Percentiles rank a stretch among this genome's conserved stretches.
phyloP scores from a whole-genome alignment of 352 stramenopile genomes.

The Blastocystis sp. region DNA sequence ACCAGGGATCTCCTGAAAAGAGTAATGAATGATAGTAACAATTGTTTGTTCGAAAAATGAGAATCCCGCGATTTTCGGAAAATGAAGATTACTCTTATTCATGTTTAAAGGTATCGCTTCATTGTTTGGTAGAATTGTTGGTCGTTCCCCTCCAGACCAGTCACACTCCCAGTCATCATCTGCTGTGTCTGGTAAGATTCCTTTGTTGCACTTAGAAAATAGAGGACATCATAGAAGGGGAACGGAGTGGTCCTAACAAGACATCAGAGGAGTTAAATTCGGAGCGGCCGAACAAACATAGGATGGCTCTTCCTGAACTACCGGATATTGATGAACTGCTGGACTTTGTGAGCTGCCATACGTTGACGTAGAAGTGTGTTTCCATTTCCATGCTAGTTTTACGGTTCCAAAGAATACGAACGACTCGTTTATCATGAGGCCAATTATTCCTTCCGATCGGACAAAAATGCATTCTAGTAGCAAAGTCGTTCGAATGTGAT shows the following conservation, averaged over 20 bases:
- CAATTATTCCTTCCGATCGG: slow-evolving; percentile 44
- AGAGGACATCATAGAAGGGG: background rate
- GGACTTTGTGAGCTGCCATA: slow-evolving; percentile 37
- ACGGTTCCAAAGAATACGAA: background rate
- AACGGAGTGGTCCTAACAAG: background rate
- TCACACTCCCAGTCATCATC: background rate
- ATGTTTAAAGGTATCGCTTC: slow-evolving; percentile 42
- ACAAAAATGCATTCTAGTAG: slow-evolving; percentile 49
- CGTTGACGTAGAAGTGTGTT: background rate
- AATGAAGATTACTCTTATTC: background rate
- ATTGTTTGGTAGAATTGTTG: background rate
- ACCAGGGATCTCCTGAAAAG: background rate
- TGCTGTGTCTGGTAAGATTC: background rate
- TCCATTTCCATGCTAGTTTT: background rate
- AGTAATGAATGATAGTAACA: background rate
- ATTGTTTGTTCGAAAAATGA: background rate
- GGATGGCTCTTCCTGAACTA: background rate
- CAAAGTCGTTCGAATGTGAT: background rate
- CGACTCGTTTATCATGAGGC: slow-evolving; percentile 36
- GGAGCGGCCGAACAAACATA: background rate
- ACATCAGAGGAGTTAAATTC: background rate
- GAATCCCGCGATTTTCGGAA: background rate
- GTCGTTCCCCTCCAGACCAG: background rate
- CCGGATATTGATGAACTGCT: slow-evolving; percentile 27
- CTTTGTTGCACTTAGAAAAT: background rate